Conservation (phyloP, 2,329 filamentous ascomycete genomes). For the Apiospora pterosperma region DNA sequence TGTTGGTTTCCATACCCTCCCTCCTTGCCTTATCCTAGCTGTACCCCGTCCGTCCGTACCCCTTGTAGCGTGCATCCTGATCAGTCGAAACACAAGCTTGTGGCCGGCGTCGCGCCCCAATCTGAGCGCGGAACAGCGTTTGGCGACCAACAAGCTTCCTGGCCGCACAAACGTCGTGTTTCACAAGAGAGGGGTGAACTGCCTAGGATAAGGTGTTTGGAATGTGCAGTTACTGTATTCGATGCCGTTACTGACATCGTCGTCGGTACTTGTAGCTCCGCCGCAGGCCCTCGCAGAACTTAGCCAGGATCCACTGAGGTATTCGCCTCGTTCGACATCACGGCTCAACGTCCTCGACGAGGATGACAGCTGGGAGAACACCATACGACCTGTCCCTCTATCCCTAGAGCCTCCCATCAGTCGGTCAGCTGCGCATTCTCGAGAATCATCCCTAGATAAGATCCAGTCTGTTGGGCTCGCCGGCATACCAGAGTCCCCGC, state of each 20-base stretch:
- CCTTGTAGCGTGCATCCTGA: not conserved
- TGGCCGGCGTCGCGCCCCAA: slow-evolving; percentile 4
- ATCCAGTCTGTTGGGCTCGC: slow-evolving; percentile 30
- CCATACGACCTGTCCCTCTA: slow-evolving; percentile 40
- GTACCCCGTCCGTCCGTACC: not conserved
- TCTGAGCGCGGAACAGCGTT: slow-evolving; percentile 7
- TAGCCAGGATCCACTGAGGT: slow-evolving; percentile 48
- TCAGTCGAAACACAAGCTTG: slow-evolving; percentile 7
- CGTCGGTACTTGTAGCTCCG: slow-evolving; percentile 42
- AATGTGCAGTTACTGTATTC: slow-evolving; percentile 10
- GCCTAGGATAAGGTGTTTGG: slow-evolving; percentile 6
- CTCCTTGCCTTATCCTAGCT: not conserved
- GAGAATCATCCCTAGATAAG: slow-evolving; percentile 58
- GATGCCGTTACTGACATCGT: slow-evolving; percentile 21
- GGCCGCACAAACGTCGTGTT: slow-evolving; percentile 17
- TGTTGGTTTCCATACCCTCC: not conserved
- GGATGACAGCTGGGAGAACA: slow-evolving; percentile 45
- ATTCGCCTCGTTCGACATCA: slow-evolving; percentile 46
- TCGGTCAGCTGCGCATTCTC: slow-evolving; percentile 48
- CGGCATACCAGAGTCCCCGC: slow-evolving; percentile 29
- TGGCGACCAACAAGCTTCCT: not conserved
- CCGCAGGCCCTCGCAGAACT: slow-evolving; percentile 58
- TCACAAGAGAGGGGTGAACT: slow-evolving; percentile 23
- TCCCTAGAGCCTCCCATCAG: slow-evolving; percentile 34
- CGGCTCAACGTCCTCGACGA: slow-evolving; percentile 49